Base-by-base conservation (phyloP, 768 basidiomycete species). In the Paxillus rubicundulus region DNA sequence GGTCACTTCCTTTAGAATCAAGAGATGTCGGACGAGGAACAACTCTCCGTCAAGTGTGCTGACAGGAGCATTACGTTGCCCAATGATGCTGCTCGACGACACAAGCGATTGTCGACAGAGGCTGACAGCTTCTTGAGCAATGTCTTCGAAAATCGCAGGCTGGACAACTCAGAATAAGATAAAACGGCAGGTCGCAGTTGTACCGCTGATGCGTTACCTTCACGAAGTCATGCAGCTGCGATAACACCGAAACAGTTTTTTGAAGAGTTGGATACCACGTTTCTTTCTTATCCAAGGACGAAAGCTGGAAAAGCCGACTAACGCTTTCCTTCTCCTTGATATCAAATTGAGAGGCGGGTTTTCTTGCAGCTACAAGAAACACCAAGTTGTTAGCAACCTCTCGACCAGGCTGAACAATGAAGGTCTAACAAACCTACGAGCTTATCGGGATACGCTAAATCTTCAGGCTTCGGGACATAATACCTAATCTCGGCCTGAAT, bases 121-220 rank as follows among this genome's bases (percentile, higher is more conserved):
- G 12, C 80, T 77, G 30, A 97, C 78, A 0, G 95, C 92, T 71
- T 98, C 95, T 71, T 94, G 91, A 0, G 96, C 94, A 37, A 98
- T 89, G 67, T 99, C 97, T 61, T 94, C 89, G 53, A 97, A 99
- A 52, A 98, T 95, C 1, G 85, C 87, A n/a, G 90, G 86, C 94
- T 98, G 53, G 6, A 32, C 9, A 47, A 47, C 50, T 52, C n/a
- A 48, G 33, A 14, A 37, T 27, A 27, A 45, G n/a, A 16, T 45
- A 45, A 6, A 53, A 57, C 40, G 56, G 40, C 17, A 37, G 32
- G 17, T 27, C 7, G 20, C 28, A 34, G n/a, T 17, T 21, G 14
- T 7, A 52, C 32, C 18, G 21, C 33, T 13, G 30, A 16, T 63
- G 28, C 30, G 77, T 33, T 64, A 93, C 96, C 76, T 97, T 92